Percentiles rank a stretch among this genome's conserved stretches.
Evolutionary conservation across 2,329 filamentous ascomycete species (phyloP).

Genomic region (Arthrobotrys pseudoclavata): DNA sequence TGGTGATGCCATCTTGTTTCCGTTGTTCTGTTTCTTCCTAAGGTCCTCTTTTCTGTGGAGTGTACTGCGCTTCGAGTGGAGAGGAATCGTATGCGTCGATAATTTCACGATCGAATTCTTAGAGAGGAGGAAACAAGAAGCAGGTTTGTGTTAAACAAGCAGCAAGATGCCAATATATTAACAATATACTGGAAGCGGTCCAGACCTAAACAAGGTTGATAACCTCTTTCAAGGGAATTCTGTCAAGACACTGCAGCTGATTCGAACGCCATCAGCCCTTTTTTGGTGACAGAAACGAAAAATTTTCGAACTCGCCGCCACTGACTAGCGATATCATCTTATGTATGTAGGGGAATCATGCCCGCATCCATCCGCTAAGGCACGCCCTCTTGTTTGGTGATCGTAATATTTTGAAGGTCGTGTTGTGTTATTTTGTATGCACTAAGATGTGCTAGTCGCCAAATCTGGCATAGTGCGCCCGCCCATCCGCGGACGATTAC

Average conservation of each 20-base stretch:
- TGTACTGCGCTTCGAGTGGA: not conserved
- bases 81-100: not conserved
- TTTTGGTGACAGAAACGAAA: slow-evolving; percentile 29
- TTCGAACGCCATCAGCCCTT: slow-evolving; percentile 27
- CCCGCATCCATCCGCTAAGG: slow-evolving; percentile 19
- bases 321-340: slow-evolving; percentile 17
- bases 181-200: not conserved
- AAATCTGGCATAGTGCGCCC: slow-evolving; percentile 27
- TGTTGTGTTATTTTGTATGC: slow-evolving; percentile 23
- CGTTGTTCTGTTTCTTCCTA: slow-evolving; percentile 3
- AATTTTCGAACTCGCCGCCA: slow-evolving; percentile 7
- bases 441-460: slow-evolving; percentile 17
- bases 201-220: slow-evolving; percentile 9
- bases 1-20: not conserved
- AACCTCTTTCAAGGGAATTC: slow-evolving; percentile 27
- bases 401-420: slow-evolving; percentile 5
- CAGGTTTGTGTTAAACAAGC: not conserved
- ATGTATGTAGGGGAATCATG: slow-evolving; percentile 32
- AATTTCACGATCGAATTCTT: not conserved
- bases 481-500: slow-evolving; percentile 31
- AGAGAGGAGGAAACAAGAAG: slow-evolving; percentile 10
- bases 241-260: slow-evolving; percentile 16
- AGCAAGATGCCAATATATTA: slow-evolving; percentile 27
- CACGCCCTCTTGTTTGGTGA: slow-evolving; percentile 23
- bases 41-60: not conserved